Conservation (phyloP, 257 asterid genomes). For the Linderniella brevidens region DNA sequence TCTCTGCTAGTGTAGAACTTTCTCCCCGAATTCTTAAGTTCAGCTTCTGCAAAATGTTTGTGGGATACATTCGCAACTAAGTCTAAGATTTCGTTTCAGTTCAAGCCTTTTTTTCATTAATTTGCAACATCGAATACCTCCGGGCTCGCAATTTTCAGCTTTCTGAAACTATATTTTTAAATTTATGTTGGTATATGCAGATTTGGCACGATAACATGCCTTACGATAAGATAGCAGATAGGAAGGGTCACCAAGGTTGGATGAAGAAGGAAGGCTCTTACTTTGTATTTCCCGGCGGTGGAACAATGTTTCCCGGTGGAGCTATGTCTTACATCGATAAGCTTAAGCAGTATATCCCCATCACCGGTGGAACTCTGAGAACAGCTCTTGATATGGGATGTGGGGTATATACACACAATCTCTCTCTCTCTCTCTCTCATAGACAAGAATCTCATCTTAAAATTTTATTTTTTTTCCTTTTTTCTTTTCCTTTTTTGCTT, state of each 20-base stretch:
- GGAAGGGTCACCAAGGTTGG: constrained; percentile 98
- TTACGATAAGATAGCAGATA: constrained; percentile 77
- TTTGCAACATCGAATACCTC: not conserved
- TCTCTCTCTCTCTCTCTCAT: not conserved
- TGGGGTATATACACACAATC: constrained; percentile 38
- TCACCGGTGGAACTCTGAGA: constrained; percentile 71
- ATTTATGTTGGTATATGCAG: constrained; percentile 23
- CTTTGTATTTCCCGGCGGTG: constrained; percentile 94
- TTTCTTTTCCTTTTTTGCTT: constrained; percentile 7
- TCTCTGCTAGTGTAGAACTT: too few species aligned
- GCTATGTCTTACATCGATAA: constrained; percentile 81
- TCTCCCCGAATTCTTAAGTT: too few species aligned
- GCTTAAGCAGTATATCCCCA: constrained; percentile 85
- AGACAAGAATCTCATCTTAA: not conserved
- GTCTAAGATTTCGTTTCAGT: too few species aligned
- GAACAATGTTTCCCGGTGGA: constrained; percentile 96
- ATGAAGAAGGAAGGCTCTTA: constrained; percentile 83
- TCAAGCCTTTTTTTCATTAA: too few species aligned
- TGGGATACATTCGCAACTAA: too few species aligned
- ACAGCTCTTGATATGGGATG: constrained; percentile 99
- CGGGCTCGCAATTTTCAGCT: not conserved
- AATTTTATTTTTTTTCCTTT: constrained; percentile 6
- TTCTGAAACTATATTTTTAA: not conserved
- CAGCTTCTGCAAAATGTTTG: too few species aligned
- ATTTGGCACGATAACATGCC: constrained; percentile 98